Conservation (phyloP, 768 basidiomycete species). For the Cystobasidium tubakii region DNA sequence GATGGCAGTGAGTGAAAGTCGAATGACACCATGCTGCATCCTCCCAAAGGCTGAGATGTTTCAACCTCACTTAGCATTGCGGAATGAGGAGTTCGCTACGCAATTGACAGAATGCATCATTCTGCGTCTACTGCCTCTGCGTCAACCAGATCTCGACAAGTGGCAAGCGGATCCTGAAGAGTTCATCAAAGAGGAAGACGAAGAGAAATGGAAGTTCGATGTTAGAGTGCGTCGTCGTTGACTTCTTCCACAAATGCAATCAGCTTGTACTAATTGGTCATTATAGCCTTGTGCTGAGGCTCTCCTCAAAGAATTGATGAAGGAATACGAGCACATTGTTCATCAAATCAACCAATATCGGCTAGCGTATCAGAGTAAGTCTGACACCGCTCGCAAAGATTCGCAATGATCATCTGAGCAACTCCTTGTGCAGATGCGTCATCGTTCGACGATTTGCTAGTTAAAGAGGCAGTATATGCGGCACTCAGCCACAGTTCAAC, state of each 20-base stretch:
- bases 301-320: conserved; percentile 72
- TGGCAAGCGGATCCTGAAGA: conserved; percentile 90
- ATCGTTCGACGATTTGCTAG: background rate
- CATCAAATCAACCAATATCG: conserved; percentile 63
- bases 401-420: too few species aligned
- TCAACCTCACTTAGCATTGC: conserved; percentile 4
- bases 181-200: conserved; percentile 79
- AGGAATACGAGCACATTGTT: conserved; percentile 65
- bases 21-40: background rate
- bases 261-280: background rate
- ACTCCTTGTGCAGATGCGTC: background rate
- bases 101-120: conserved; percentile 66
- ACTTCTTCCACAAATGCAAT: background rate
- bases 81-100: conserved; percentile 37
- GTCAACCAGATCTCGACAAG: conserved; percentile 68
- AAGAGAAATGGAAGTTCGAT: conserved; percentile 81
- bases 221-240: conserved; percentile 60
- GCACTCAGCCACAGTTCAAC: conserved; percentile 5
- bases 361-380: conserved; percentile 60
- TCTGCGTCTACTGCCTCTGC: conserved; percentile 76
- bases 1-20: background rate
- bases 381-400: too few species aligned
- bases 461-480: conserved; percentile 26
- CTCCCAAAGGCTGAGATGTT: too few species aligned
- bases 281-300: conserved; percentile 82